Evolutionary conservation across 179 eudicot genomes (phyloP).

Genomic region (Drosera spatulata): DNA sequence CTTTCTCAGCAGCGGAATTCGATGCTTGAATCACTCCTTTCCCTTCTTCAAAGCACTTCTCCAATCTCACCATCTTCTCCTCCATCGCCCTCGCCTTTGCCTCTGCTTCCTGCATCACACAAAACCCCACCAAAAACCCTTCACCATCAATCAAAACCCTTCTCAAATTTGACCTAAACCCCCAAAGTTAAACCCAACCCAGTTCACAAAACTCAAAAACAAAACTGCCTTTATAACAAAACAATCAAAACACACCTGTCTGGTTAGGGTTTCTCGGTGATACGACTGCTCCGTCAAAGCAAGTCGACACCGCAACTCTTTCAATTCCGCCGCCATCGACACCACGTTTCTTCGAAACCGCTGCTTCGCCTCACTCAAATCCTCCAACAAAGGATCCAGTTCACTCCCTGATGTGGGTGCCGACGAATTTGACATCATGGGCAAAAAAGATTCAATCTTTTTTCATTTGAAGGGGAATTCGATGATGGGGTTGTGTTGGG

Average conservation of each 20-base stretch:
- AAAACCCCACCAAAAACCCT: background rate
- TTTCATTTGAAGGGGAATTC: no score
- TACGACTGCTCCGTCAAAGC: slow-evolving; percentile 53
- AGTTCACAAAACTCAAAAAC: background rate
- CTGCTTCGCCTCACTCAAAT: slow-evolving; percentile 82
- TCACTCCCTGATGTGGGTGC: slow-evolving; percentile 26
- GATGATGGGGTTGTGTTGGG: no score
- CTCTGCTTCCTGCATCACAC: slow-evolving; percentile 60
- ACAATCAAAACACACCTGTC: slow-evolving; percentile 38
- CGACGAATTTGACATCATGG: slow-evolving; percentile 25
- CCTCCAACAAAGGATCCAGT: slow-evolving; percentile 75
- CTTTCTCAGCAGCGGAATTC: slow-evolving; percentile 62
- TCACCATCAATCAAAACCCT: background rate
- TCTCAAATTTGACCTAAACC: background rate
- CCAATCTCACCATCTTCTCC: slow-evolving; percentile 52
- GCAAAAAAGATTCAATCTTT: no score
- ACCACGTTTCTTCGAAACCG: slow-evolving; percentile 73
- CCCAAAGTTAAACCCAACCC: background rate
- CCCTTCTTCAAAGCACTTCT: slow-evolving; percentile 69
- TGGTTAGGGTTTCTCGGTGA: slow-evolving; percentile 58
- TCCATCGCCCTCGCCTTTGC: slow-evolving; percentile 66
- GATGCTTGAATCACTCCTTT: slow-evolving; percentile 56
- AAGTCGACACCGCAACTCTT: slow-evolving; percentile 66
- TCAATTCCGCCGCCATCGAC: slow-evolving; percentile 80
- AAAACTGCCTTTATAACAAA: background rate